Conservation (phyloP, 2,329 filamentous ascomycete genomes). For the Fusarium fracticaudum region DNA sequence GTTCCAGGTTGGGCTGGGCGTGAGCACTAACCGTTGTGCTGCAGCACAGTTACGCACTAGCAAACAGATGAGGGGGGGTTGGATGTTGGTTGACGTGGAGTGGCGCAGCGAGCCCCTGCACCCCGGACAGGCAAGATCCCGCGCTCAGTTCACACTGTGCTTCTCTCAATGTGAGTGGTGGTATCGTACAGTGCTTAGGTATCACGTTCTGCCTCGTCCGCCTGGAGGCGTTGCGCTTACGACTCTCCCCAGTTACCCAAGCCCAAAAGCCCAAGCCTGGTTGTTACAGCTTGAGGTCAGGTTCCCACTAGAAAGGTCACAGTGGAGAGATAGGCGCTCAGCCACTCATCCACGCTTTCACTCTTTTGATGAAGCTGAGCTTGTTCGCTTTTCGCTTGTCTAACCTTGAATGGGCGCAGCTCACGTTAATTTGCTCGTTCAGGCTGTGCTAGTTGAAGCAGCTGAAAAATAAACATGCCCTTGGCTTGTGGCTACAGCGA, state of each 20-base stretch:
- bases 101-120: slow-evolving; percentile 27
- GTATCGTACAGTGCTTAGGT: neutral
- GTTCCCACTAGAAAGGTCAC: slow-evolving; percentile 29
- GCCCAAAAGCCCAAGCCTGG: slow-evolving; percentile 10
- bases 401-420: slow-evolving; percentile 32
- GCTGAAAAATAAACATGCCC: slow-evolving; percentile 13
- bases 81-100: slow-evolving; percentile 30
- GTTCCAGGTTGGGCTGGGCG: slow-evolving; percentile 10
- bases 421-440: slow-evolving; percentile 15
- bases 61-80: slow-evolving; percentile 23
- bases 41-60: neutral
- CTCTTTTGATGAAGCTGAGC: neutral
- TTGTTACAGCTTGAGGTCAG: slow-evolving; percentile 32
- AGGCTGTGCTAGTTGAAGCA: slow-evolving; percentile 18
- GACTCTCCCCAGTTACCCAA: slow-evolving; percentile 15
- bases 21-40: slow-evolving; percentile 15
- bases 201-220: slow-evolving; percentile 21
- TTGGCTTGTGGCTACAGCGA: slow-evolving; percentile 1
- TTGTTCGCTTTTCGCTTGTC: slow-evolving; percentile 13
- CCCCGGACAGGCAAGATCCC: slow-evolving; percentile 16
- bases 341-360: slow-evolving; percentile 17
- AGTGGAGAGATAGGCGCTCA: slow-evolving; percentile 21
- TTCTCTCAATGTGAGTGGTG: accelerated
- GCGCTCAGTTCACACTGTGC: slow-evolving; percentile 1
- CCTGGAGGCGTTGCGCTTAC: slow-evolving; percentile 36